Evolutionary conservation across 1,139 yeast genomes (phyloP), one percentile per base, ranked within the genome.

Genomic region (Maudiozyma humilis): DNA sequence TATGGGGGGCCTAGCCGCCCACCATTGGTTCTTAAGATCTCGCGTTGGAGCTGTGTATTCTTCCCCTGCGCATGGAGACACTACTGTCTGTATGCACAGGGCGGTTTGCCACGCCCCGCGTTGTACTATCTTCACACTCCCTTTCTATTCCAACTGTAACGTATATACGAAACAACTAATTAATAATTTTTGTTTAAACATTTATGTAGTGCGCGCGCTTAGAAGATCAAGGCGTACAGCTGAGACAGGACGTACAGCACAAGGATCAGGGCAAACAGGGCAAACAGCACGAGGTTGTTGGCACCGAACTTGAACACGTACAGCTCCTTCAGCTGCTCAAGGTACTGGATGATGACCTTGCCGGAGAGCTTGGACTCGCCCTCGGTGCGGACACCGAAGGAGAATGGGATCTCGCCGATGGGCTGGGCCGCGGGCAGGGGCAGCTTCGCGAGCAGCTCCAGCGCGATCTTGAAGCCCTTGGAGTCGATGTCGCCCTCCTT

Each of bases 301-400:
- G 59, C 54, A 43, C 74, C 74, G 46, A 64, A 70, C 48, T 68
- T 70, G 64, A 58, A 69, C 40, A 66, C 51, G 56, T 70, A 70
- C 32, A 70, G 53, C 46, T 70, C 73, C 50, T 65, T 66, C 47
- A 70, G 55, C 51, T 70, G 75, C 39, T 63, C 62, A 44, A 70
- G 50, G 47, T 70, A 70, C 51, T 66, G 72, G 31, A 70, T 55
- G 64, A 70, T 69, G 38, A 70, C 75, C 48, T 70, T 70, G 39
- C 72, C 67, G 12, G 70, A 65, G 32, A 70, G 58, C 50, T 70
- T 70, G 36, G 73, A 68, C 50, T 70, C 75, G 55, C 75, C 75
- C 51, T 69, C 74, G 12, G 71, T 66, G 63, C 75, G 68, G 30
- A 70, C 72, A 55, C 74, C 75, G 48, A 70, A 70, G n/a, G 72